Evolutionary conservation across 2,329 filamentous ascomycete genomes (phyloP).

Genomic region (Metarhizium guizhouense): DNA sequence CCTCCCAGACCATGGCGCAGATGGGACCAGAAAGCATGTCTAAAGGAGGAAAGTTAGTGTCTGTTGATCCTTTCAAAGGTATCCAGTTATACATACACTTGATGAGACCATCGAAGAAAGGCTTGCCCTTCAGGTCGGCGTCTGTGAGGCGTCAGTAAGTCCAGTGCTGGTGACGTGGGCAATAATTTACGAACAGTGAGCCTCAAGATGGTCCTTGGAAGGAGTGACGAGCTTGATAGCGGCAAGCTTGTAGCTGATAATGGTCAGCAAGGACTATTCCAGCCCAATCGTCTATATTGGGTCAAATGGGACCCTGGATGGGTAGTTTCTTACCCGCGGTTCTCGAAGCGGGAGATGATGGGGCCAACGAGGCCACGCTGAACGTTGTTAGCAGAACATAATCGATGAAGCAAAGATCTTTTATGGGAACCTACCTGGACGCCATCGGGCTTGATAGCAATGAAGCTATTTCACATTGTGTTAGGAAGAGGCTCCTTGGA

Average conservation of each 20-base stretch:
- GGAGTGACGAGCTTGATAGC: conserved; percentile 93
- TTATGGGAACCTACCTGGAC: conserved; percentile 67
- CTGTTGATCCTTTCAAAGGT: not conserved
- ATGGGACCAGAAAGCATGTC: conserved; percentile 98
- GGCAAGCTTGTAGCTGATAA: conserved; percentile 71
- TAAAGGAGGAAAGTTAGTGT: conserved; percentile 24
- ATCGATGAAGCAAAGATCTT: not conserved
- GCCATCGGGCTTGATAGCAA: conserved; percentile 99
- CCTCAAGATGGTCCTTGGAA: conserved; percentile 91
- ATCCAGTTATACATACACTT: conserved; percentile 54
- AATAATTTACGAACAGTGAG: conserved; percentile 60
- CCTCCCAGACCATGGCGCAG: conserved; percentile 99
- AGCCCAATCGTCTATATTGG: not conserved
- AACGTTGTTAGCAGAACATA: not conserved
- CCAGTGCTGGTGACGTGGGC: conserved; percentile 4
- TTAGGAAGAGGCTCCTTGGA: conserved; percentile 13
- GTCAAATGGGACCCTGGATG: not conserved
- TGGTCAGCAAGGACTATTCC: conserved; percentile 2
- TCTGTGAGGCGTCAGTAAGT: conserved; percentile 38
- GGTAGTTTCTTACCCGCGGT: conserved; percentile 61
- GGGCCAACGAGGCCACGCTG: conserved; percentile 95
- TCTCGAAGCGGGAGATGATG: conserved; percentile 98
- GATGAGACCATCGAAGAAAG: conserved; percentile 94
- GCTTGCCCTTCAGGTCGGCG: conserved; percentile 82
- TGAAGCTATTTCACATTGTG: conserved; percentile 61